Percentiles rank a stretch among this genome's conserved stretches.
These are phyloP conservation scores for Xylaria arbuscula DNA, from an alignment of 2,329 filamentous ascomycete species.

Conservation along the genomic window DNA sequence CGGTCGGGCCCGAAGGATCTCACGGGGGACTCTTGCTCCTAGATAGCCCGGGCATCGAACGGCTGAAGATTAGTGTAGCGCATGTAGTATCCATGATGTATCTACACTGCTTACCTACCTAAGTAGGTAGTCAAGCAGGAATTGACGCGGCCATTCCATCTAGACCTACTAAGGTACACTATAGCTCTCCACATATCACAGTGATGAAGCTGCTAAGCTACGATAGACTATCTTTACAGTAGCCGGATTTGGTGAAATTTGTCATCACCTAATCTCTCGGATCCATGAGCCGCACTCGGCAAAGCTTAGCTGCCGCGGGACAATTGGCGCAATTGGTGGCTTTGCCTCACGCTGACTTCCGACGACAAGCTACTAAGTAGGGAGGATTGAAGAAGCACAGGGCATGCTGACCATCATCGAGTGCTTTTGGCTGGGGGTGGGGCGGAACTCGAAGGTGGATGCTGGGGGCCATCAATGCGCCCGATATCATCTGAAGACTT, in stretches of 20 bases:
- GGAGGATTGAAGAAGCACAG: constrained; percentile 11
- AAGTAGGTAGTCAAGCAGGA: constrained; percentile 6
- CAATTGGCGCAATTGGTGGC: constrained; percentile 18
- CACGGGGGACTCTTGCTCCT: constrained; percentile 21
- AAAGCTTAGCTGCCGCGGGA: constrained; percentile 35
- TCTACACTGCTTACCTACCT: too few species aligned
- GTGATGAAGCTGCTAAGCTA: constrained; percentile 17
- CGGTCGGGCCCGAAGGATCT: constrained; percentile 30
- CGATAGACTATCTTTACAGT: constrained; percentile 22
- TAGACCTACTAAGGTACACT: neutral
- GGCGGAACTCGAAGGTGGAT: constrained; percentile 14
- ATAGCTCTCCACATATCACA: constrained; percentile 36
- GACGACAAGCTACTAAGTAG: constrained; percentile 13
- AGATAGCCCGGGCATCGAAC: neutral
- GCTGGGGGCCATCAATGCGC: constrained; percentile 31
- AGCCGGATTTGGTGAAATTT: constrained; percentile 30
- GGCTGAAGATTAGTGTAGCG: constrained; percentile 23
- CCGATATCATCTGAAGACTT: constrained; percentile 20
- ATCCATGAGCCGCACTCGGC: constrained; percentile 38
- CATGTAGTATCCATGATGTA: neutral
- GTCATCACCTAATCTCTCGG: constrained; percentile 37
- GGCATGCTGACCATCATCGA: constrained; percentile 17
- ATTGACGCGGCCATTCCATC: constrained; percentile 7
- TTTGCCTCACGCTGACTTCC: constrained; percentile 18
- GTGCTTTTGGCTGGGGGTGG: constrained; percentile 18